phyloP scores from a whole-genome alignment of 2,329 filamentous ascomycete genomes.

The Ophiostoma perfectum region DNA sequence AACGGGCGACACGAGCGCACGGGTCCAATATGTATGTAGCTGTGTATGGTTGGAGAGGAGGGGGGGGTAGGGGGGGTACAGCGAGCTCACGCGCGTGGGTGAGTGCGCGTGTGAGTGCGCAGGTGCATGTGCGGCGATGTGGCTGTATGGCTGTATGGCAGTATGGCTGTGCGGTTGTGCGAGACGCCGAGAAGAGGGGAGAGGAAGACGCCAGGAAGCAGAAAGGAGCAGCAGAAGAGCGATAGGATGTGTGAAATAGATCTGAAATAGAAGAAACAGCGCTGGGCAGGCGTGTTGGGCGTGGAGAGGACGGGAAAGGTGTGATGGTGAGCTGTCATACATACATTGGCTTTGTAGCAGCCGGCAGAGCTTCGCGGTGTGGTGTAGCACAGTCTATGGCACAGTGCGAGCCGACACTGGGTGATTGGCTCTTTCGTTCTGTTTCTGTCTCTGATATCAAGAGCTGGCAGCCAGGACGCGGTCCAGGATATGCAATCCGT shows the following conservation, averaged over 20 bases:
- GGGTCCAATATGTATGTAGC: neutral
- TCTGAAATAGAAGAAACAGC: neutral
- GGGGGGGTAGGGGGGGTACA: neutral
- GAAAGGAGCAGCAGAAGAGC: neutral
- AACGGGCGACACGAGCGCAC: neutral
- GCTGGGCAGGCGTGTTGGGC: neutral
- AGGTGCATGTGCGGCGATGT: neutral
- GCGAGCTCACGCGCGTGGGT: neutral
- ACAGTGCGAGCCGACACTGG: neutral
- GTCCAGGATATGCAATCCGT: neutral
- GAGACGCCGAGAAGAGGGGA: neutral
- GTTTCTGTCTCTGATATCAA: neutral
- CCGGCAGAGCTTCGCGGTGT: neutral
- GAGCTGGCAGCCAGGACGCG: neutral
- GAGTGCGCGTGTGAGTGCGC: neutral
- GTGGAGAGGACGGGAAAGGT: conserved; percentile 1
- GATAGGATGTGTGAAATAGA: no score
- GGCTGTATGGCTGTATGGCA: neutral
- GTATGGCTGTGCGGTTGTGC: neutral
- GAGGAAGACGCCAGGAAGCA: neutral
- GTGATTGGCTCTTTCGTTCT: neutral
- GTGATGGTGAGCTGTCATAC: conserved; percentile 9
- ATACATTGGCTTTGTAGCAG: neutral
- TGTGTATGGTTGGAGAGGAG: neutral
- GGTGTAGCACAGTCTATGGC: conserved; percentile 1